These are phyloP conservation scores for Fusarium pseudoanthophilum DNA, from an alignment of 2,329 filamentous ascomycete genomes.

Conservation along the genomic window DNA sequence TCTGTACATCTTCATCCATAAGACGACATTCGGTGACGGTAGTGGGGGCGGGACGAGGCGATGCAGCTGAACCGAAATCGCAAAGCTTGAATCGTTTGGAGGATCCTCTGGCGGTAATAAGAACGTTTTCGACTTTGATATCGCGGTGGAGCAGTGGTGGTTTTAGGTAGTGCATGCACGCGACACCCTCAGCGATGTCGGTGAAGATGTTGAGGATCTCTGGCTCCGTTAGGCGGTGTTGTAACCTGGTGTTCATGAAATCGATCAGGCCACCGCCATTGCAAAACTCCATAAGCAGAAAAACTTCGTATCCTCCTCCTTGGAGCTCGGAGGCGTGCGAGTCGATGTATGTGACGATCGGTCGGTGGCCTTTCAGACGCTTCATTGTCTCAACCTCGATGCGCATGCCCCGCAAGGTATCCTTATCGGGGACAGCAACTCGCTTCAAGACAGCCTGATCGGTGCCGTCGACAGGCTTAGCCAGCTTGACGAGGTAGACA, in stretches of 20 bases:
- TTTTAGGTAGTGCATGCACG: constrained; percentile 99
- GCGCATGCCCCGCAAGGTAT: constrained; percentile 93
- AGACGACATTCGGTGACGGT: constrained; percentile 88
- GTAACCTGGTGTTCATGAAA: constrained; percentile 98
- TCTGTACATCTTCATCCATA: constrained; percentile 96
- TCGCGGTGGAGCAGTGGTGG: constrained; percentile 92
- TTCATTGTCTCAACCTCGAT: constrained; percentile 99
- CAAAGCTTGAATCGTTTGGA: constrained; percentile 90
- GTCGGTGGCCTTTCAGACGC: constrained; percentile 93
- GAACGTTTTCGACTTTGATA: constrained; percentile 96
- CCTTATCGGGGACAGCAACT: constrained; percentile 96
- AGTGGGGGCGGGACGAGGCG: constrained; percentile 84
- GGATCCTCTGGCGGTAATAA: constrained; percentile 78
- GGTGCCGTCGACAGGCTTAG: constrained; percentile 78
- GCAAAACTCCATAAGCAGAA: constrained; percentile 98
- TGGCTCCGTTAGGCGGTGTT: constrained; percentile 95
- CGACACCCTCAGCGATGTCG: constrained; percentile 94
- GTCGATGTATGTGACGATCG: constrained; percentile 98
- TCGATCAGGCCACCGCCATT: constrained; percentile 95
- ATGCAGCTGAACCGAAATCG: constrained; percentile 94
- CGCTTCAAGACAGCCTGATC: constrained; percentile 90
- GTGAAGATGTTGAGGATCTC: constrained; percentile 98
- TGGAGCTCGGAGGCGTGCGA: constrained; percentile 95
- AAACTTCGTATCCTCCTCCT: constrained; percentile 96
- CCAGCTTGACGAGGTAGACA: constrained; percentile 93